phyloP scores from a whole-genome alignment of 768 basidiomycete species.

The Leccinum fibrillosum region DNA sequence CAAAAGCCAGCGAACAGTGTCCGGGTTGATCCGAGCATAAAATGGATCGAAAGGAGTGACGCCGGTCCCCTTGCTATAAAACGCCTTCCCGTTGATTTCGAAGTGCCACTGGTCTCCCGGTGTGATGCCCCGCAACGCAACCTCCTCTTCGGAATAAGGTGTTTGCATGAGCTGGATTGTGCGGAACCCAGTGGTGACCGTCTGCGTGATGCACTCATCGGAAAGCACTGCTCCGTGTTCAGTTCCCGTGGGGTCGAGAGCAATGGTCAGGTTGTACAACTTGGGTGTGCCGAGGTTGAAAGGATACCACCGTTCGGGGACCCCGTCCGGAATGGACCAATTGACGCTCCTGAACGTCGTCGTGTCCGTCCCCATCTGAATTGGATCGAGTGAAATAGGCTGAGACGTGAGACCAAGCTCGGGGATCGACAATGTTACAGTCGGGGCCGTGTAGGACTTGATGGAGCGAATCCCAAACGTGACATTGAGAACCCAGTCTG shows the following conservation, averaged over 20 bases:
- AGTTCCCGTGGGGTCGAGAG: slow-evolving; percentile 9
- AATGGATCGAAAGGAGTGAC: slow-evolving; percentile 62
- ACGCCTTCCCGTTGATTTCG: slow-evolving; percentile 53
- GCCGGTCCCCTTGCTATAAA: slow-evolving; percentile 54
- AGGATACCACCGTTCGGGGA: too few relatives aligned
- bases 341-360: too few relatives aligned
- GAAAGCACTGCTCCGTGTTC: background rate
- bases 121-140: slow-evolving; percentile 46
- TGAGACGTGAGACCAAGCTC: too few relatives aligned
- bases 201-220: slow-evolving; percentile 33
- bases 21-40: slow-evolving; percentile 48
- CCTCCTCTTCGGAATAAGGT: slow-evolving; percentile 43
- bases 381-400: too few relatives aligned
- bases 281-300: too few relatives aligned
- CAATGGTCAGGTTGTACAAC: background rate
- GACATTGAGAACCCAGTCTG: too few relatives aligned
- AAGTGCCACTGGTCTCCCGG: slow-evolving; percentile 64
- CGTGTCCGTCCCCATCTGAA: too few relatives aligned
- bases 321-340: too few relatives aligned
- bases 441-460: too few relatives aligned
- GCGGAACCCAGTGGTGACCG: slow-evolving; percentile 52
- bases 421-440: too few relatives aligned
- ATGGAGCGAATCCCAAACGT: too few relatives aligned
- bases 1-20: slow-evolving; percentile 51
- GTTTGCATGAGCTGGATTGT: slow-evolving; percentile 52